These are phyloP conservation scores for Aureobasidium namibiae DNA, from an alignment of 2,329 filamentous ascomycete species.

Conservation along the genomic window DNA sequence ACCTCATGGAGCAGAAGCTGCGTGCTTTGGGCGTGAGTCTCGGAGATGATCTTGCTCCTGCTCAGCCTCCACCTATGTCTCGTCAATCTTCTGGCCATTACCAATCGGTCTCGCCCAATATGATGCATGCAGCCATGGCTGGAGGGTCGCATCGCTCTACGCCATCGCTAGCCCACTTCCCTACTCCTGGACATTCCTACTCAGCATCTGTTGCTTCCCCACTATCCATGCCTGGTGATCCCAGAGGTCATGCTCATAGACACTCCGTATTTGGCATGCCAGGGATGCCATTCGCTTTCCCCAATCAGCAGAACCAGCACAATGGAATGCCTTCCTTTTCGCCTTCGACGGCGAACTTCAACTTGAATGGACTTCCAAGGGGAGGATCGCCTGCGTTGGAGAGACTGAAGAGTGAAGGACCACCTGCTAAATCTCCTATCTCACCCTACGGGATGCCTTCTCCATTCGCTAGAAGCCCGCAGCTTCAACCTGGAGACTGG, in stretches of 20 bases:
- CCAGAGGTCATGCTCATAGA: conserved; percentile 55
- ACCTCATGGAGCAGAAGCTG: conserved; percentile 83
- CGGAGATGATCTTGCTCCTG: conserved; percentile 57
- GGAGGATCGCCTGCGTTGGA: conserved; percentile 35
- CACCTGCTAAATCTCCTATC: conserved; percentile 34
- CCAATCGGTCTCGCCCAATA: conserved; percentile 68
- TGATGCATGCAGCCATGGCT: conserved; percentile 47
- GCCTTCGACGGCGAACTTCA: conserved; percentile 21
- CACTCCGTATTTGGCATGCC: conserved; percentile 58
- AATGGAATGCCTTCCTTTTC: conserved; percentile 35
- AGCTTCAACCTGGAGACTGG: conserved; percentile 6
- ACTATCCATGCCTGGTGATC: conserved; percentile 53
- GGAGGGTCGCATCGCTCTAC: conserved; percentile 15
- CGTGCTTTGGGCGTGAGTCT: conserved; percentile 81
- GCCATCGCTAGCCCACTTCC: conserved; percentile 45
- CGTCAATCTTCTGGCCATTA: conserved; percentile 66
- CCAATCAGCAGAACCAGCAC: conserved; percentile 54
- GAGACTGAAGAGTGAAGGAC: conserved; percentile 29
- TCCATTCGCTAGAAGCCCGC: neutral
- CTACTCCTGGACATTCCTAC: conserved; percentile 39
- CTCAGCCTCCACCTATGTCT: conserved; percentile 52
- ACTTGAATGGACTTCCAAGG: conserved; percentile 26
- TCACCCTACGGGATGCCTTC: conserved; percentile 44
- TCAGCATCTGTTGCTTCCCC: conserved; percentile 63
- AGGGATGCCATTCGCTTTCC: conserved; percentile 53